These are phyloP conservation scores for Anisodus acutangulus DNA, from an alignment of 257 asterid genomes.

Conservation along the genomic window DNA sequence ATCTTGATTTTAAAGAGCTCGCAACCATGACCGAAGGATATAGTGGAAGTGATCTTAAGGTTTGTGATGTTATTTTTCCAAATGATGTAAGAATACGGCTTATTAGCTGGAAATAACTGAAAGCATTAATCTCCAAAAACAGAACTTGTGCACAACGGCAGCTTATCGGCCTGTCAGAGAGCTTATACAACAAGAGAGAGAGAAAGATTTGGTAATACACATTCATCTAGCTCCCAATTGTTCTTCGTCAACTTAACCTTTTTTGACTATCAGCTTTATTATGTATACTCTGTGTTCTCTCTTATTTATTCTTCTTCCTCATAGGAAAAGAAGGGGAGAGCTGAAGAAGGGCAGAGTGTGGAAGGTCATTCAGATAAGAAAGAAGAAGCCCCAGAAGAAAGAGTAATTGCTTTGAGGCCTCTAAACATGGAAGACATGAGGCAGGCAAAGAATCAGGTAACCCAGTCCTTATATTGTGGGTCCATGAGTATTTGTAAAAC, in stretches of 20 bases:
- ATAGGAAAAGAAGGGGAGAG: slow-evolving; percentile 61
- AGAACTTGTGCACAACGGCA: slow-evolving; percentile 89
- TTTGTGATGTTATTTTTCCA: slow-evolving; percentile 36
- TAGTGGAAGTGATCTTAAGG: slow-evolving; percentile 99
- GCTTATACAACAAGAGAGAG: slow-evolving; percentile 71
- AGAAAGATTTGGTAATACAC: slow-evolving; percentile 63
- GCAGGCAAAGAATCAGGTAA: slow-evolving; percentile 90
- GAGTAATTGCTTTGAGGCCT: slow-evolving; percentile 65
- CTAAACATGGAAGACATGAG: slow-evolving; percentile 90
- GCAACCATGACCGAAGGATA: slow-evolving; percentile 90
- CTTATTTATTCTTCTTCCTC: slow-evolving; percentile 27
- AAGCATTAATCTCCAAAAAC: slow-evolving; percentile 41
- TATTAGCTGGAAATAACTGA: slow-evolving; percentile 37
- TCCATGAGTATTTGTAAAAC: not conserved
- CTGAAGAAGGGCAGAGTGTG: slow-evolving; percentile 51
- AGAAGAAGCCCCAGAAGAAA: slow-evolving; percentile 59
- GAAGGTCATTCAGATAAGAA: slow-evolving; percentile 49
- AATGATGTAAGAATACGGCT: not conserved
- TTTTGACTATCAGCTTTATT: not conserved
- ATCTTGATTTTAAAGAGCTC: slow-evolving; percentile 82
- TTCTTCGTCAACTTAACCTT: slow-evolving; percentile 13
- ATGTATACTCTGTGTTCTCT: slow-evolving; percentile 22
- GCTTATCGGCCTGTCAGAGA: slow-evolving; percentile 98
- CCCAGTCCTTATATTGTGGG: not conserved
- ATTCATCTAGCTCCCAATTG: not conserved